phyloP scores from a whole-genome alignment of 208 protist genomes.

The Vickermania ingenoplastis region DNA sequence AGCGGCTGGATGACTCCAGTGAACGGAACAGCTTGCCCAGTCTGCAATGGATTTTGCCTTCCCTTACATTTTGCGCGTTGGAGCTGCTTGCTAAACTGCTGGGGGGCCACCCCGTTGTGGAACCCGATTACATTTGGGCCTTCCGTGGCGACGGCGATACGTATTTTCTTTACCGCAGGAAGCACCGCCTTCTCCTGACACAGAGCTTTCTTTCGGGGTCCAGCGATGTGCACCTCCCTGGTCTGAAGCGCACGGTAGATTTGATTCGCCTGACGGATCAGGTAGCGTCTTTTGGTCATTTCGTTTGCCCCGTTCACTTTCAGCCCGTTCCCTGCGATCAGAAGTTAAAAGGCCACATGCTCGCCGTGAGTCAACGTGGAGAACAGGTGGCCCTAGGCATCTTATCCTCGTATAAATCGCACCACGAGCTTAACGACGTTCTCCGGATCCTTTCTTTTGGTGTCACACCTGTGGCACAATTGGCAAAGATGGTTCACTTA shows the following conservation, averaged over 20 bases:
- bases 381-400: background rate
- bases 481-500: slow-evolving; percentile 49
- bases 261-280: slow-evolving; percentile 41
- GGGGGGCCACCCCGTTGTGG: slow-evolving; percentile 21
- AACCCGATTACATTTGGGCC: slow-evolving; percentile 62
- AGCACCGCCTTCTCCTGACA: slow-evolving; percentile 32
- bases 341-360: slow-evolving; percentile 4
- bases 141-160: slow-evolving; percentile 51
- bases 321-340: slow-evolving; percentile 49
- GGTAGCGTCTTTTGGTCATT: background rate
- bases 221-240: slow-evolving; percentile 14
- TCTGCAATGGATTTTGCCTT: slow-evolving; percentile 61
- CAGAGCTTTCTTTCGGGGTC: slow-evolving; percentile 30
- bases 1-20: slow-evolving; percentile 20
- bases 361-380: background rate
- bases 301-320: slow-evolving; percentile 44
- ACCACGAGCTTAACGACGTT: slow-evolving; percentile 6
- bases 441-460: slow-evolving; percentile 43
- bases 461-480: slow-evolving; percentile 21
- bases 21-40: slow-evolving; percentile 36
- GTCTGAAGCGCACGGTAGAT: slow-evolving; percentile 22
- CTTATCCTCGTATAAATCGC: background rate
- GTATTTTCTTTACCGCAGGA: slow-evolving; percentile 34
- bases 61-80: slow-evolving; percentile 51
- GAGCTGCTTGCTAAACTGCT: slow-evolving; percentile 46